Evolutionary conservation across 2,329 filamentous ascomycete genomes (phyloP).

Genomic region (Scedosporium minutisporum): DNA sequence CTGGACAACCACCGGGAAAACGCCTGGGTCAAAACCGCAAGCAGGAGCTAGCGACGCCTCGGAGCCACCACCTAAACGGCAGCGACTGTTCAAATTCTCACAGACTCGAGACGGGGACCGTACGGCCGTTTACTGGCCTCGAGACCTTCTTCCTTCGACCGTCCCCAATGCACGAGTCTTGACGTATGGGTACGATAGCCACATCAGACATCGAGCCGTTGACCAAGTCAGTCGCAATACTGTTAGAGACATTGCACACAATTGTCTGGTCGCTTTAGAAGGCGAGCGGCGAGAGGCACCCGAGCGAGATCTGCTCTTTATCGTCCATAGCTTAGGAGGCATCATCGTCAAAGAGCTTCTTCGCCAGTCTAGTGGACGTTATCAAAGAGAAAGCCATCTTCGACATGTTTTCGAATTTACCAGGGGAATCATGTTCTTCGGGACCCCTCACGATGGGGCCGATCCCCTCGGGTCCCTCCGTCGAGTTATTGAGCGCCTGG

Average conservation of each 20-base stretch:
- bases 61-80: too few relatives aligned
- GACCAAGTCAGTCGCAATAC: neutral
- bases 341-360: conserved; percentile 22
- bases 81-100: neutral
- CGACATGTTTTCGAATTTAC: conserved; percentile 15
- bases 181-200: neutral
- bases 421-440: conserved; percentile 21
- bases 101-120: neutral
- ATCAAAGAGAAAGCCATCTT: conserved; percentile 6
- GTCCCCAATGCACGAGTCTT: neutral
- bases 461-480: conserved; percentile 15
- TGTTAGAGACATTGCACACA: neutral
- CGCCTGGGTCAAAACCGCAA: too few relatives aligned
- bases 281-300: neutral
- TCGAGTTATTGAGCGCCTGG: conserved; percentile 9
- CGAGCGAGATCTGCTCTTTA: neutral
- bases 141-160: neutral
- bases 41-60: too few relatives aligned
- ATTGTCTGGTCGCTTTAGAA: neutral
- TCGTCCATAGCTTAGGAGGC: conserved; percentile 25
- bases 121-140: neutral
- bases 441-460: conserved; percentile 21
- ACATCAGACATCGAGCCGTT: neutral
- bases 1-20: too few relatives aligned
- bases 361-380: neutral